Evolutionary conservation across 257 asterid genomes (phyloP), one percentile per base, ranked within the genome.

Genomic region (Ajuga chamaepitys): DNA sequence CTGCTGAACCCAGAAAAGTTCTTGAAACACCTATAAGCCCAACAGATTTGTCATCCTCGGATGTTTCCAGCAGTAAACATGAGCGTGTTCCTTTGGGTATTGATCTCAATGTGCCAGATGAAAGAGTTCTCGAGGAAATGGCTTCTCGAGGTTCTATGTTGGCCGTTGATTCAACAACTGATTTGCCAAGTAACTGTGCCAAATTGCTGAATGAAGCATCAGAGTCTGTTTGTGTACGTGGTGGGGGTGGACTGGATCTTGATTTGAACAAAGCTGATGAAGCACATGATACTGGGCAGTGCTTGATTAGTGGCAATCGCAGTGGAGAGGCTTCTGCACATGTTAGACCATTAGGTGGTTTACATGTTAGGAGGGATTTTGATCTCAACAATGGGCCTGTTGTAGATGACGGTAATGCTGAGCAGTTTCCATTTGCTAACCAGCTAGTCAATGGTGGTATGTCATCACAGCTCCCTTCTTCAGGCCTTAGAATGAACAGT

Each of bases 1-100:
- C 97, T 8, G 99, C 99, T 21, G 99, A 93, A 75, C 96, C 99
- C 55, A 63, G 97, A 62, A 92, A 84, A 73, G 79, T 67, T 52
- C 66, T 60, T 66, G 93, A 78, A 65, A 53, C 35, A 34, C 69
- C 75, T 4, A 16, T 66, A 26, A 64, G 62, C 71, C 45, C 78
- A 14, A 34, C 76, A 17, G 58, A 35, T 70, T 57, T 56, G 48
- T 66, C 68, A 20, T 57, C 12, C 2, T 10, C 11, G 38, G 89
- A 81, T 61, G 77, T 73, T 55, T 77, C 82, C 17, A 54, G 82
- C 24, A 69, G 79, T 71, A 87, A 81, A 59, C 64, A 44, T 16
- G 68, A 72, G 11, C 89, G 95, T 0, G 9, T 59, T 8, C 34
- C 70, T 3, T 55, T 84, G 73, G 88, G 82, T 70, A 42, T 84